Base-by-base conservation (phyloP, 768 basidiomycete genomes). In the Royoungia palumana region DNA sequence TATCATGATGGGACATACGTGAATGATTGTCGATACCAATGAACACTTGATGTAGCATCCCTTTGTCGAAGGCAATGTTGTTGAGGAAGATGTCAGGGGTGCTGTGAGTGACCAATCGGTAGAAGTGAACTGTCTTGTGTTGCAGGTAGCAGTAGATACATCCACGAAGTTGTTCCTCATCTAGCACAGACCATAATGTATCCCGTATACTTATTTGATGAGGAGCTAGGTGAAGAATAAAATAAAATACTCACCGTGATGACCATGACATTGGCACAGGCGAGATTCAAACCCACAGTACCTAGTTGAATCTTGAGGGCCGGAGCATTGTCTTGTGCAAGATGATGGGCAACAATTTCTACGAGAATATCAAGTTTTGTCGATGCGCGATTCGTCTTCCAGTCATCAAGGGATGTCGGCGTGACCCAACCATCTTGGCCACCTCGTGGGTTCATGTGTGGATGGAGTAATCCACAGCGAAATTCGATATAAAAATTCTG, bases 1-100 rank as follows among this genome's bases (percentile, higher is more conserved):
- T n/a, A n/a, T n/a, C n/a, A n/a, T n/a, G n/a, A n/a, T n/a, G n/a
- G n/a, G n/a, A n/a, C n/a, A n/a, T n/a, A n/a, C n/a, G n/a, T n/a
- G n/a, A n/a, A n/a, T n/a, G n/a, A n/a, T n/a, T n/a, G n/a, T 24
- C 17, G 6, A 14, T 30, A 0, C 28, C 41, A 1, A 50, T 4
- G 9, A 55, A 55, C 0, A 43, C 47, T 0, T 9, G 0, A 5
- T 54, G 50, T 0, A 57, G 2, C 6, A 41, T 9, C 0, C 55
- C 49, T 4, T 59, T 59, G 17, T 44, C 44, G 32, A 66, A 63
- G 0, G 51, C 50, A 0, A 64, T 54, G n/a, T 61, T 63, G 41
- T 63, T 64, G 6, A 64, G 40, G 36, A 57, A 60, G 0, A 61
- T 48, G 38, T 63, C 56, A 0, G 51, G 51, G 0, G 61, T 61